Percentiles rank a stretch among this genome's conserved stretches.
Evolutionary conservation across 495 filamentous ascomycete species (phyloP).

Genomic region (Annulohypoxylon bovei): DNA sequence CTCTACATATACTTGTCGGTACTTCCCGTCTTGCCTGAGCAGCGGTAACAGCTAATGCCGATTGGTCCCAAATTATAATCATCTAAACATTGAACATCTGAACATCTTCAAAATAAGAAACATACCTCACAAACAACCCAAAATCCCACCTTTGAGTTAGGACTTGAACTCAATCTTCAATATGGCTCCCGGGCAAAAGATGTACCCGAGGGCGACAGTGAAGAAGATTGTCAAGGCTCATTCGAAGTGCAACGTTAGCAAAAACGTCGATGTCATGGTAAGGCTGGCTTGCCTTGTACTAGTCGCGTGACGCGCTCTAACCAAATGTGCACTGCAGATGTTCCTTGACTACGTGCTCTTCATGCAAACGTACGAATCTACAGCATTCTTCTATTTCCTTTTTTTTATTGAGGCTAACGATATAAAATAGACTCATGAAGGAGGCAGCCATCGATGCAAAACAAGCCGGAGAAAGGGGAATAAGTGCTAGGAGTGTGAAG

Average conservation of each 20-base stretch:
- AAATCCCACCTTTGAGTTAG: neutral
- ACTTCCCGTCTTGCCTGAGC: conserved; percentile 1
- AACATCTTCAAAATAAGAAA: conserved; percentile 6
- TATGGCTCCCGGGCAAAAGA: conserved; percentile 71
- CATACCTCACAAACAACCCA: neutral
- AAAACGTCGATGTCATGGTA: conserved; percentile 89
- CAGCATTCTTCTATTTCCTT: neutral
- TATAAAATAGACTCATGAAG: conserved; percentile 73
- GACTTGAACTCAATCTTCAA: neutral
- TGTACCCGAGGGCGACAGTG: conserved; percentile 85
- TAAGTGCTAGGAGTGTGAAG: conserved; percentile 77
- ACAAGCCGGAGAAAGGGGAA: conserved; percentile 74
- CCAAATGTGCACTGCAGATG: conserved; percentile 61
- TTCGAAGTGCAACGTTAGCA: conserved; percentile 78
- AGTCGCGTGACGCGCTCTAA: conserved; percentile 32
- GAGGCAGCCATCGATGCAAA: conserved; percentile 83
- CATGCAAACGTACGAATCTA: conserved; percentile 74
- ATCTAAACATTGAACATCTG: neutral
- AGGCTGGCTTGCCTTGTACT: conserved; percentile 35
- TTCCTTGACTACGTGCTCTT: conserved; percentile 92
- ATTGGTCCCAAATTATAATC: conserved; percentile 3
- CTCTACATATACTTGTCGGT: neutral
- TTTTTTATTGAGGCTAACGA: conserved; percentile 13
- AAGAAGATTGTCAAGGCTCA: conserved; percentile 92
- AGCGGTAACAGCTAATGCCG: conserved; percentile 6